Evolutionary conservation across 108 stramenopile genomes (phyloP).

Genomic region (Cyclotella choctawhatcheeana): DNA sequence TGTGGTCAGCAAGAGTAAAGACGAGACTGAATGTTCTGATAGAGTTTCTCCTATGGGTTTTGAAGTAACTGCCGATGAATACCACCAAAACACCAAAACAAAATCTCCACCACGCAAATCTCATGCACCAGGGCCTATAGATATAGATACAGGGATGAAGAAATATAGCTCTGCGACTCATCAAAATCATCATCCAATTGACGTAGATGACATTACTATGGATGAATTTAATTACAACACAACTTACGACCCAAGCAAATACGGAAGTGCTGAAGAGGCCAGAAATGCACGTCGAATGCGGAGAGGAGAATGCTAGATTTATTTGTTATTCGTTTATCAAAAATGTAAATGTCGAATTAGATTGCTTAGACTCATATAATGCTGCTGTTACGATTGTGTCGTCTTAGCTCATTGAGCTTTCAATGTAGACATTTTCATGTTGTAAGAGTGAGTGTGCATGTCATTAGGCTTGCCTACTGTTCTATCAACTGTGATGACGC

Average conservation of each 20-base stretch:
- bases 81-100: background rate
- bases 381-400: too few relatives aligned
- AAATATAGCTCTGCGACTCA: constrained; percentile 25
- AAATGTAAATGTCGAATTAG: too few relatives aligned
- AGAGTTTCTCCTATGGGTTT: constrained; percentile 32
- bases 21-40: constrained; percentile 27
- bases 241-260: constrained; percentile 39
- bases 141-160: constrained; percentile 21
- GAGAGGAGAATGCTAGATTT: constrained; percentile 45
- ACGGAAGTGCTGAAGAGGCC: constrained; percentile 47
- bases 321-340: too few relatives aligned
- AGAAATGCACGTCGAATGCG: constrained; percentile 32
- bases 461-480: constrained; percentile 62
- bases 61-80: constrained; percentile 6
- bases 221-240: constrained; percentile 39
- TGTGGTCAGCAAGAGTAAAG: constrained; percentile 16
- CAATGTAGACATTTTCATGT: constrained; percentile 76
- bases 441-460: constrained; percentile 63
- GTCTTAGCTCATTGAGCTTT: constrained; percentile 18
- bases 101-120: background rate
- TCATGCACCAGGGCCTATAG: constrained; percentile 8
- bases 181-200: constrained; percentile 16
- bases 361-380: too few relatives aligned
- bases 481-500: constrained; percentile 70
- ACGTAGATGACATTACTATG: constrained; percentile 26